phyloP scores from a whole-genome alignment of 2,329 filamentous ascomycete genomes.

The Calycina herbarum region DNA sequence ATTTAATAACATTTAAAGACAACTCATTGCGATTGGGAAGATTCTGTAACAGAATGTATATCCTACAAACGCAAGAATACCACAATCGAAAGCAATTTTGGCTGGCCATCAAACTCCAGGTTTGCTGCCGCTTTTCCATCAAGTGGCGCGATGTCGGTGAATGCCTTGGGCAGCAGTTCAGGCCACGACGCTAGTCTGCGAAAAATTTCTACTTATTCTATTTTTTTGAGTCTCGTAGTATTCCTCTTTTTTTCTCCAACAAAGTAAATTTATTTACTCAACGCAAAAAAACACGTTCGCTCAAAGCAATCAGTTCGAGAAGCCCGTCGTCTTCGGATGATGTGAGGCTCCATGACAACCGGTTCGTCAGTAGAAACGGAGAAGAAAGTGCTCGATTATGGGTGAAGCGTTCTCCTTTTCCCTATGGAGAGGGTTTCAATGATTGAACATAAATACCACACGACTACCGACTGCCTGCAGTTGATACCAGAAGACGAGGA shows the following conservation, averaged over 20 bases:
- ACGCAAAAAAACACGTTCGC: conserved; percentile 33
- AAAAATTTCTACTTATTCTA: conserved; percentile 15
- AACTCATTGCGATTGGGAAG: background rate
- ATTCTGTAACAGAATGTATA: background rate
- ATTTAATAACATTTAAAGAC: background rate
- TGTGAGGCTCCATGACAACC: conserved; percentile 37
- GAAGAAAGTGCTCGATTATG: conserved; percentile 35
- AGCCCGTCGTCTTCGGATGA: conserved; percentile 32
- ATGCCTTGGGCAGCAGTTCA: conserved; percentile 7
- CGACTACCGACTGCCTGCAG: background rate
- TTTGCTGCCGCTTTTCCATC: background rate
- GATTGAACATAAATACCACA: conserved; percentile 35
- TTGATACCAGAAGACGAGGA: background rate
- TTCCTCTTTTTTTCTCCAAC: conserved; percentile 13
- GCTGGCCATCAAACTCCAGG: background rate
- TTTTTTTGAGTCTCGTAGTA: background rate
- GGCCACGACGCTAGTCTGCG: conserved; percentile 9
- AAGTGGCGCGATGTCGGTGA: background rate
- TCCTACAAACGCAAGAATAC: background rate
- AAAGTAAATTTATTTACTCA: conserved; percentile 21
- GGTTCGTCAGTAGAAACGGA: conserved; percentile 37
- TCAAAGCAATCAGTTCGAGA: conserved; percentile 37
- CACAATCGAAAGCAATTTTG: background rate
- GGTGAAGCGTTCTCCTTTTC: conserved; percentile 34
- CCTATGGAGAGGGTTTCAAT: conserved; percentile 36